Percentiles rank a stretch among this genome's conserved stretches.
These are phyloP conservation scores for Starmera stellimalicola DNA, from an alignment of 1,139 yeast genomes.

Conservation along the genomic window DNA sequence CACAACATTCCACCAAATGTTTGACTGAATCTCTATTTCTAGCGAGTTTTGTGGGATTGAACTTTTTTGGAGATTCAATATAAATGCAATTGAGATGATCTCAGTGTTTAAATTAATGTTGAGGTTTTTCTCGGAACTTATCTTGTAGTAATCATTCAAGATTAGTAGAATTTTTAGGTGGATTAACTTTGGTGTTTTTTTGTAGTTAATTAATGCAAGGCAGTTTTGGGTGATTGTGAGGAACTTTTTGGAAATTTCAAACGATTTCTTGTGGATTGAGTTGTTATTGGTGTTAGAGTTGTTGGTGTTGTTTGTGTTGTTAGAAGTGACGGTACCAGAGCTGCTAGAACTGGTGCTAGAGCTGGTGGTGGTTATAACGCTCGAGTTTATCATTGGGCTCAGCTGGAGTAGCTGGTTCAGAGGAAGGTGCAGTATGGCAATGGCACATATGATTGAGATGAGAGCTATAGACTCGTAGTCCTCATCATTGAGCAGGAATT, in stretches of 20 bases:
- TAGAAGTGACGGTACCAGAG: no score
- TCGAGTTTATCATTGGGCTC: background rate
- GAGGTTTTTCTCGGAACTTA: constrained; percentile 10
- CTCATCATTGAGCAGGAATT: background rate
- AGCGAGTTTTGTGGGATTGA: constrained; percentile 13
- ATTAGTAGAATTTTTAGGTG: constrained; percentile 12
- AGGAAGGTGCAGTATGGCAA: constrained; percentile 12
- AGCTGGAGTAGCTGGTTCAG: background rate
- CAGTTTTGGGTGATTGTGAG: constrained; percentile 12
- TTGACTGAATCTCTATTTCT: constrained; percentile 11
- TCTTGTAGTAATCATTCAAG: constrained; percentile 8
- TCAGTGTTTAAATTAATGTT: constrained; percentile 13
- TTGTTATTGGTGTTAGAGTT: no score
- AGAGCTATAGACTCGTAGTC: constrained; percentile 14
- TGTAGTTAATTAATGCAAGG: constrained; percentile 9
- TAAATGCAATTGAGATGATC: constrained; percentile 15
- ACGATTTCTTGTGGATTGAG: background rate
- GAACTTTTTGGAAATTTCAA: constrained; percentile 8
- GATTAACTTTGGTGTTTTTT: constrained; percentile 11
- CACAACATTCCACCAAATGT: constrained; percentile 15
- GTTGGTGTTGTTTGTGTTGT: no score
- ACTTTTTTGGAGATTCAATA: constrained; percentile 11
- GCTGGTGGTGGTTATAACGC: no score
- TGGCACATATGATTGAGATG: constrained; percentile 9
- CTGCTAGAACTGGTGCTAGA: no score